A percentile compares a stretch with the other conserved stretches of the same genome.
These are phyloP conservation scores for Colletotrichum musae DNA, from an alignment of 2,329 filamentous ascomycete genomes.

Conservation along the genomic window DNA sequence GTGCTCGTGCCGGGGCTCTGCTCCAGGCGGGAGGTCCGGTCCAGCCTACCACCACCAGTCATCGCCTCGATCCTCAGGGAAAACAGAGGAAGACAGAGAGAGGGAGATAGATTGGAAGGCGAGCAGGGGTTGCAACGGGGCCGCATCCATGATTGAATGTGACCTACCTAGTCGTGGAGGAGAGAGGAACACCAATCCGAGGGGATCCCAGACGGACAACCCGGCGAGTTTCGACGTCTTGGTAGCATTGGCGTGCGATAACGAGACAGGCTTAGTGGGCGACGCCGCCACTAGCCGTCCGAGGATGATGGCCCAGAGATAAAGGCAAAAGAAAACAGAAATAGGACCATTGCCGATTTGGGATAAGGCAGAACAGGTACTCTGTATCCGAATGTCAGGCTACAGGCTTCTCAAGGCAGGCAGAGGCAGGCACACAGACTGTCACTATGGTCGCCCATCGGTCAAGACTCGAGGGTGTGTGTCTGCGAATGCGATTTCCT, in stretches of 20 bases:
- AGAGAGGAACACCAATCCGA: slow-evolving; percentile 13
- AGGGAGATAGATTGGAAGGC: not conserved
- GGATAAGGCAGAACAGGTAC: slow-evolving; percentile 23
- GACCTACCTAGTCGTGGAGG: slow-evolving; percentile 18
- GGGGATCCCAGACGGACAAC: slow-evolving; percentile 28
- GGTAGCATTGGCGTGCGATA: slow-evolving; percentile 37
- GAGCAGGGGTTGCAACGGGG: slow-evolving; percentile 21
- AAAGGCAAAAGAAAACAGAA: slow-evolving; percentile 39
- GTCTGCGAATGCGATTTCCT: not conserved
- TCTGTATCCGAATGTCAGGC: not conserved
- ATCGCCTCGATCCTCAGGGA: slow-evolving; percentile 7
- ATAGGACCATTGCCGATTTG: slow-evolving; percentile 26
- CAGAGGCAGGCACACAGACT: not conserved
- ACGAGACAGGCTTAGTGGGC: slow-evolving; percentile 37
- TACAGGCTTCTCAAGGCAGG: not conserved
- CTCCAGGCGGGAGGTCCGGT: slow-evolving; percentile 12
- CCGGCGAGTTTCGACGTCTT: slow-evolving; percentile 35
- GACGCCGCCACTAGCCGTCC: slow-evolving; percentile 37
- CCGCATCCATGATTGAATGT: slow-evolving; percentile 14
- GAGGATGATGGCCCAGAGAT: slow-evolving; percentile 37
- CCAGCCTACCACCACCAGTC: not conserved
- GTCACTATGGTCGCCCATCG: slow-evolving; percentile 1
- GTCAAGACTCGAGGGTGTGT: not conserved
- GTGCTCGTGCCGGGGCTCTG: slow-evolving; percentile 17
- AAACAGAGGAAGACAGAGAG: not conserved